phyloP scores from a whole-genome alignment of 2,329 filamentous ascomycete genomes.

The Tympanopsis confertula region DNA sequence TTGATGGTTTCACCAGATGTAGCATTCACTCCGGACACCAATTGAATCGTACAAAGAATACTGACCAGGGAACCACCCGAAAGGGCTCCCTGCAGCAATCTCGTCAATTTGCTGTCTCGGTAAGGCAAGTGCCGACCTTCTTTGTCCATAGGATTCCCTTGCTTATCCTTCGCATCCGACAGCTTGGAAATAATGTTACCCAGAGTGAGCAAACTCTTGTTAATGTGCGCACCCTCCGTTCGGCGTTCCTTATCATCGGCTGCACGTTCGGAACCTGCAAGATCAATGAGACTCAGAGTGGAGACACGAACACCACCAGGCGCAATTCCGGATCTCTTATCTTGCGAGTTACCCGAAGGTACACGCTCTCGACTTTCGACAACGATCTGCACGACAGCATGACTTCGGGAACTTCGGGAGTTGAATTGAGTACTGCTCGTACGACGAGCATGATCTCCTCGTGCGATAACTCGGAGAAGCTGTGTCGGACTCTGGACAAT shows the following conservation, averaged over 20 bases:
- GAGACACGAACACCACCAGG: constrained; percentile 92
- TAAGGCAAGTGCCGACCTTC: constrained; percentile 81
- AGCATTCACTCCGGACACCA: constrained; percentile 56
- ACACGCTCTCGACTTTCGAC: constrained; percentile 89
- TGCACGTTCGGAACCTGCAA: constrained; percentile 91
- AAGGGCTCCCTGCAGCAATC: constrained; percentile 80
- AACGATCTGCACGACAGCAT: constrained; percentile 96
- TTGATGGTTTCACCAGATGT: constrained; percentile 86
- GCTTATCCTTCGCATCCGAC: constrained; percentile 76
- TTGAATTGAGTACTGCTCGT: constrained; percentile 97
- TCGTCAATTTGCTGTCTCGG: constrained; percentile 91
- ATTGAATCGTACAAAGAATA: constrained; percentile 92
- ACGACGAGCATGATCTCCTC: constrained; percentile 79
- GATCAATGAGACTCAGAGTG: constrained; percentile 86
- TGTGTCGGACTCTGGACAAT: constrained; percentile 98
- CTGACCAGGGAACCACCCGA: constrained; percentile 91
- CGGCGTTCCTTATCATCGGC: constrained; percentile 90
- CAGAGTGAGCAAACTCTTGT: constrained; percentile 89
- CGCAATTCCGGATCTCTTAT: constrained; percentile 56
- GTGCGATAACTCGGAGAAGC: constrained; percentile 82
- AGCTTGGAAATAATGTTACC: constrained; percentile 89
- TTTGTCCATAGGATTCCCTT: constrained; percentile 64
- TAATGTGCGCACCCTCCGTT: constrained; percentile 93
- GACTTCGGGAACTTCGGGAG: constrained; percentile 87
- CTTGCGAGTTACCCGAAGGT: constrained; percentile 37